phyloP scores from a whole-genome alignment of 1,284 basidiomycete genomes.

The Ceratorhiza oryzae-sativae region DNA sequence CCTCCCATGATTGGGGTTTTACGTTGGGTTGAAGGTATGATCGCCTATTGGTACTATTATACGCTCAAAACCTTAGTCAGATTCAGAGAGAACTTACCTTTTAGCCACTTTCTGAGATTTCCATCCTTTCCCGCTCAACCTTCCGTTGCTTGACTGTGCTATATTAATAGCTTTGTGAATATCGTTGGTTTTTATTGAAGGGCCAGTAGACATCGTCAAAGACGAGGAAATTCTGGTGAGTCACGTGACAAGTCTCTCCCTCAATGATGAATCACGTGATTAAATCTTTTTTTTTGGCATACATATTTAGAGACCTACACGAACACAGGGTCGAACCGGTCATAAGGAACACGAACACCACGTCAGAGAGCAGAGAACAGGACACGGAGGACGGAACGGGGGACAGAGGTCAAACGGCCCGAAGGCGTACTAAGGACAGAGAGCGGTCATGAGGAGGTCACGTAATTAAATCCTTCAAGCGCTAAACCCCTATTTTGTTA shows the following conservation, averaged over 20 bases:
- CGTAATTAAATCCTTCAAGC: too few relatives aligned
- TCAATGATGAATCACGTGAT: too few relatives aligned
- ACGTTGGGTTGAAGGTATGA: slow-evolving; percentile 69
- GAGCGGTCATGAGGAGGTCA: too few relatives aligned
- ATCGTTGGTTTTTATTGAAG: not conserved
- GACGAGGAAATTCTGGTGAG: not conserved
- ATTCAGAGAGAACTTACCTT: slow-evolving; percentile 56
- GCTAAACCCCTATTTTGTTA: not conserved
- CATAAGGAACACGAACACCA: too few relatives aligned
- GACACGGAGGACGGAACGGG: too few relatives aligned
- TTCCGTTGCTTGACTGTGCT: slow-evolving; percentile 7
- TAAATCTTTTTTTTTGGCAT: too few relatives aligned
- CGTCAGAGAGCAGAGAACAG: too few relatives aligned
- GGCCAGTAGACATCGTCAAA: not conserved
- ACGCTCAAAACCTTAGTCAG: slow-evolving; percentile 6
- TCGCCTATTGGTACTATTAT: slow-evolving; percentile 56
- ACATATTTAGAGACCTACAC: too few relatives aligned
- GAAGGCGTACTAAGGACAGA: too few relatives aligned
- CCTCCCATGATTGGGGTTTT: slow-evolving; percentile 70
- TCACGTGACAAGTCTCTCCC: not conserved
- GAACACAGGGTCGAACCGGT: too few relatives aligned
- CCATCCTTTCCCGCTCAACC: slow-evolving; percentile 64
- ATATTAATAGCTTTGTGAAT: not conserved
- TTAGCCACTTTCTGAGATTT: slow-evolving; percentile 67
- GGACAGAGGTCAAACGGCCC: too few relatives aligned